phyloP scores from a whole-genome alignment of 306 rosid species.

The Vicia sativa region DNA sequence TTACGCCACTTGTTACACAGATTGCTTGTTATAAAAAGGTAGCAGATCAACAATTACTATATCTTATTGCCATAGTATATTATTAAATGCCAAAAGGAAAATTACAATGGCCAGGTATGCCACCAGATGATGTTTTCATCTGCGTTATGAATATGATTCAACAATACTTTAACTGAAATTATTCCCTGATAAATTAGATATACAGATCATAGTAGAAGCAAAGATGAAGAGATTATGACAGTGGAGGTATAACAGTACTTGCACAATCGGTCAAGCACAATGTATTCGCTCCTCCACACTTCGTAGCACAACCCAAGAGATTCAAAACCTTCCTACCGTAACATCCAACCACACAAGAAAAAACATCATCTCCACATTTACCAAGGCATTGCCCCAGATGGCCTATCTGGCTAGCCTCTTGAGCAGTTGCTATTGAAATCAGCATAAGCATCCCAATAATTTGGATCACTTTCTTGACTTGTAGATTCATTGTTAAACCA shows the following conservation, averaged over 20 bases:
- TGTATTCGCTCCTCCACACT: slow-evolving; percentile 2
- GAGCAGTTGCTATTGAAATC: slow-evolving; percentile 22
- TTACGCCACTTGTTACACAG: not conserved
- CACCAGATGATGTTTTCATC: not conserved
- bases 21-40: not conserved
- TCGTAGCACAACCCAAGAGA: slow-evolving; percentile 8
- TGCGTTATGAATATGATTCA: not conserved
- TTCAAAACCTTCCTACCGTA: not conserved
- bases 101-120: not conserved
- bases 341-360: slow-evolving; percentile 14
- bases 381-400: slow-evolving; percentile 27
- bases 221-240: not conserved
- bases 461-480: slow-evolving; percentile 8
- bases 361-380: slow-evolving; percentile 19
- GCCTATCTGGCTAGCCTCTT: not conserved
- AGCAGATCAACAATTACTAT: not conserved
- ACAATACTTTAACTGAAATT: slow-evolving; percentile 3
- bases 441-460: slow-evolving; percentile 28
- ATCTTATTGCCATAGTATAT: slow-evolving; percentile 9
- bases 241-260: not conserved
- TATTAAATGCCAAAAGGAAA: not conserved
- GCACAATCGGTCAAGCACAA: slow-evolving; percentile 18
- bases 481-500: slow-evolving; percentile 14
- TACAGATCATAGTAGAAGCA: not conserved
- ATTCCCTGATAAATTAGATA: not conserved